Base-by-base conservation (phyloP, 1,284 basidiomycete species). In the Schizophyllum amplum region DNA sequence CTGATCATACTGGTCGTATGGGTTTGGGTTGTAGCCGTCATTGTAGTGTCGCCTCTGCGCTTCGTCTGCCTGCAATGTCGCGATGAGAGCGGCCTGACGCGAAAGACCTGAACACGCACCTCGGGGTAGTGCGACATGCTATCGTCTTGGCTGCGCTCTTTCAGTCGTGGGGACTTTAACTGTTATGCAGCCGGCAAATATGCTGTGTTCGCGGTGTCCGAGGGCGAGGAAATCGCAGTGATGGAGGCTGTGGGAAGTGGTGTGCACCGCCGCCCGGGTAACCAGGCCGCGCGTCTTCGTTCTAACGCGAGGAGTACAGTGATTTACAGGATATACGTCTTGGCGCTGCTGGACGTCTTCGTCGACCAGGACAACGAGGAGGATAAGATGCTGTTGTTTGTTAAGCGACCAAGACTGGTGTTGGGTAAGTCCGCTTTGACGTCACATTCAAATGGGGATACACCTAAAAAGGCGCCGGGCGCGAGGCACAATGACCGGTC, bases 1-100 rank as follows among this genome's bases (percentile, higher is more conserved):
- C 62, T 42, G 33, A 17, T 42, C 33, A 17, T 13, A 42, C 33
- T 42, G 33, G 7, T 59, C 59, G 59, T 65, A 64, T 0, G 62
- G 63, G 33, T 60, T 59, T 33, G 56, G 57, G 21, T 59, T 68
- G 63, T 80, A 81, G 2, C 82, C 80, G 58, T 85, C 82, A 62
- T 82, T 82, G 65, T 82, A 83, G 56, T 75, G 75, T 46, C 77
- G 67, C 17, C 69, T 72, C 59, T 82, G 81, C 6, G 73, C 77
- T 65, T 85, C 83, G 64, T 84, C 78, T 4, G 78, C 74, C 78
- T 83, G 52, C 42, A 53, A 47, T 22, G 15, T 24, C 24, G 24
- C 4, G 6, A 46, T 13, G 47, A 46, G 54, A 49, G 60, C 25
- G 21, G 47, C 24, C 22, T 13, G 55, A 11, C 20, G 26, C 53